These are phyloP conservation scores for Cryptosporidium ryanae DNA, from an alignment of 169 alveolate species.

Conservation along the genomic window DNA sequence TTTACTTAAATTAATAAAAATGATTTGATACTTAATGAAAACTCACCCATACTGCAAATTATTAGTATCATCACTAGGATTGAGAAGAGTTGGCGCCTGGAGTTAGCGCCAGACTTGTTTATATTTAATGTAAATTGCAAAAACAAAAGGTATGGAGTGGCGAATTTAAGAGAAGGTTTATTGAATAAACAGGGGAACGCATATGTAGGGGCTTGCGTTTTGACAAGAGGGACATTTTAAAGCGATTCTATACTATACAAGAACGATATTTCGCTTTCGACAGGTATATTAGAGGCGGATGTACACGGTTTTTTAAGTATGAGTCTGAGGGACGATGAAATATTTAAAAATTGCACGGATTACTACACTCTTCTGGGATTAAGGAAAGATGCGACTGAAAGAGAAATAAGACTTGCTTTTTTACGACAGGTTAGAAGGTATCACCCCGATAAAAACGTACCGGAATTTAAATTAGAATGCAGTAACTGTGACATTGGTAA, in stretches of 20 bases:
- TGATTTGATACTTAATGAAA: too few species aligned
- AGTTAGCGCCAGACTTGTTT: constrained; percentile 18
- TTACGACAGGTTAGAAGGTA: constrained; percentile 34
- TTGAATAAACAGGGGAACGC: too few species aligned
- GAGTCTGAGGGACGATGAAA: not conserved
- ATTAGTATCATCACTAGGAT: too few species aligned
- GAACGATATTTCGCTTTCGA: too few species aligned
- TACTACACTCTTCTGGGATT: constrained; percentile 48
- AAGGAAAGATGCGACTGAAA: constrained; percentile 50
- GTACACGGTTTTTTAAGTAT: not conserved
- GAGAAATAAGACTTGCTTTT: constrained; percentile 62
- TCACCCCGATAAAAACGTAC: constrained; percentile 60
- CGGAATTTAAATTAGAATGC: not conserved
- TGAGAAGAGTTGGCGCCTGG: not conserved
- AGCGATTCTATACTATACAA: too few species aligned
- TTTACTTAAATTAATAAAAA: too few species aligned
- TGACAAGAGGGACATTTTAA: too few species aligned
- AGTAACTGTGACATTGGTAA: not conserved
- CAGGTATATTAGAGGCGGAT: too few species aligned
- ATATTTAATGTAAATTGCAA: not conserved
- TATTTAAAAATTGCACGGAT: not conserved
- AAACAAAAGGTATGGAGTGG: too few species aligned
- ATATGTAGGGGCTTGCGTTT: too few species aligned
- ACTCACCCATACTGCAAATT: too few species aligned
- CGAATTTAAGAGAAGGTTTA: not conserved